Conservation (phyloP, 305 asterid genomes). For the Plantago lanceolata region DNA sequence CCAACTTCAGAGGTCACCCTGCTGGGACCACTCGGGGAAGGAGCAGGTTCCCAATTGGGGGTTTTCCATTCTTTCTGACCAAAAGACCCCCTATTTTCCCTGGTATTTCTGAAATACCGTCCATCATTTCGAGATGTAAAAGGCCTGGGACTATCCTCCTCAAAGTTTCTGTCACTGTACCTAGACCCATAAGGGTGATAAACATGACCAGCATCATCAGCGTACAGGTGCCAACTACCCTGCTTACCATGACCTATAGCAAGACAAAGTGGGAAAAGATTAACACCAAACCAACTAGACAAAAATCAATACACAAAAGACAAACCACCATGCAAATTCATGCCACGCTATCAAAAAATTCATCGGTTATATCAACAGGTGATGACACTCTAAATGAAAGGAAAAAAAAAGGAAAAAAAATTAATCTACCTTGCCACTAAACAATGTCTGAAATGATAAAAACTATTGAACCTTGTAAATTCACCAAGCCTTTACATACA, state of each 20-base stretch:
- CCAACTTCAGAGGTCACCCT: slow-evolving; percentile 42
- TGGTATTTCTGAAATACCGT: slow-evolving; percentile 51
- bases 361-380: neutral
- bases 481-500: neutral
- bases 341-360: neutral
- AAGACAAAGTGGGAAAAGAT: slow-evolving; percentile 28
- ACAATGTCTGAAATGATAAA: slow-evolving; percentile 4
- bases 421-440: slow-evolving; percentile 14
- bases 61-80: slow-evolving; percentile 60
- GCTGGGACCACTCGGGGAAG: slow-evolving; percentile 43
- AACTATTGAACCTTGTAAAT: slow-evolving; percentile 20
- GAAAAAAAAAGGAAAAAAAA: slow-evolving; percentile 8
- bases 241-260: slow-evolving; percentile 96
- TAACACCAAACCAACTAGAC: slow-evolving; percentile 26
- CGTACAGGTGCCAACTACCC: slow-evolving; percentile 75
- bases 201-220: slow-evolving; percentile 67
- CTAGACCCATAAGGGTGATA: slow-evolving; percentile 62
- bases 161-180: slow-evolving; percentile 57
- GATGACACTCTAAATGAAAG: slow-evolving; percentile 6
- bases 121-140: slow-evolving; percentile 58
- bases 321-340: neutral
- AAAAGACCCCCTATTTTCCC: slow-evolving; percentile 63
- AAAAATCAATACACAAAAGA: slow-evolving; percentile 4
- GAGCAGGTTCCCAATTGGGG: slow-evolving; percentile 45
- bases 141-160: slow-evolving; percentile 61